Conservation (phyloP, 139 green algal species). For the Nannochloris sp. region DNA sequence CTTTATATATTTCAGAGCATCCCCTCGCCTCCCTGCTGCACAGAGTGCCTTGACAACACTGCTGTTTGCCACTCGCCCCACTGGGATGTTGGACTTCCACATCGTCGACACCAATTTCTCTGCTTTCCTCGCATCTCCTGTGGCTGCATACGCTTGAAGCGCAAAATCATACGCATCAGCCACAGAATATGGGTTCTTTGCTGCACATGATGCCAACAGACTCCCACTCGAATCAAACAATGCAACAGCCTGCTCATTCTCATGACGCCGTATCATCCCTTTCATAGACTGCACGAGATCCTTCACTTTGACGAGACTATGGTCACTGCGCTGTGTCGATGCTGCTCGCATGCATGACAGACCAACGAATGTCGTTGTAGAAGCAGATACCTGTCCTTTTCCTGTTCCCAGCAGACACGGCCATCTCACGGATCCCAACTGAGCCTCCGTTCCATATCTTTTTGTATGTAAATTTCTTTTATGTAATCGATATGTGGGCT, state of each 20-base stretch:
- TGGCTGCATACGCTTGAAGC: slow-evolving; percentile 5
- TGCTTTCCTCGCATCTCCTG: neutral
- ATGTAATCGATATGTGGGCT: no score
- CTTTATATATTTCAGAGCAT: slow-evolving; percentile 4
- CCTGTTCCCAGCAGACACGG: no score
- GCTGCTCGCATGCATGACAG: no score
- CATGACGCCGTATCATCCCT: neutral
- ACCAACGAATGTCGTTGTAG: no score
- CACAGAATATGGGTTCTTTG: neutral
- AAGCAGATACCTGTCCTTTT: no score
- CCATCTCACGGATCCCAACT: no score
- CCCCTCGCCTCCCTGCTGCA: neutral
- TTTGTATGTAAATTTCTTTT: no score
- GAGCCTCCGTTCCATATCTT: no score
- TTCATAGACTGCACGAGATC: no score
- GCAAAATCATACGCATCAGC: slow-evolving; percentile 6
- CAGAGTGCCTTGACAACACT: slow-evolving; percentile 12
- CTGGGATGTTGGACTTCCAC: neutral
- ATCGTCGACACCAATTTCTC: neutral
- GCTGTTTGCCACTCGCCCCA: slow-evolving; percentile 8
- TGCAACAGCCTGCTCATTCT: neutral
- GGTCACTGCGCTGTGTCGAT: no score
- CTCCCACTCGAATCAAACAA: neutral
- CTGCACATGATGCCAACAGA: neutral
- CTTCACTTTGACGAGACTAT: no score